Conservation (phyloP, 2,329 filamentous ascomycete species). For the Incumbomyces delicatus region DNA sequence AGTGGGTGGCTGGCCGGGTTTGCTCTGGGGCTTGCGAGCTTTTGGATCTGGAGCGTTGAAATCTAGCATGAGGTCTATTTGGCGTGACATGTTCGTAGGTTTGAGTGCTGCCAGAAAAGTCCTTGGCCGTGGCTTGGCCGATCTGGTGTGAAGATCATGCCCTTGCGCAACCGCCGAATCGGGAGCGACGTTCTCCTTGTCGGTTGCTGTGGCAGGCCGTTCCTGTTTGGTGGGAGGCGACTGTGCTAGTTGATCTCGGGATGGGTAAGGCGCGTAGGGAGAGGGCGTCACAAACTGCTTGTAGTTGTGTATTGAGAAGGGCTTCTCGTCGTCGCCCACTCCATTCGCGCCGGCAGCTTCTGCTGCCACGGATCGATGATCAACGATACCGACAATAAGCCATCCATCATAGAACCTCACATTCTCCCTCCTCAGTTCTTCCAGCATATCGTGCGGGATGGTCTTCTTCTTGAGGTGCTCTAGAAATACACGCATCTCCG, state of each 20-base stretch:
- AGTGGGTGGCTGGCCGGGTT: constrained; percentile 51
- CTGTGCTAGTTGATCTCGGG: constrained; percentile 34
- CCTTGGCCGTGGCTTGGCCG: constrained; percentile 39
- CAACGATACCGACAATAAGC: constrained; percentile 86
- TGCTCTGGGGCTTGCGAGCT: constrained; percentile 22
- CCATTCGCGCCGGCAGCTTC: constrained; percentile 49
- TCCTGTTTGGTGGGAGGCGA: constrained; percentile 17
- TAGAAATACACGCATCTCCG: constrained; percentile 74
- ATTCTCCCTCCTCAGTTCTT: constrained; percentile 60
- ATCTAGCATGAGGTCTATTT: constrained; percentile 67
- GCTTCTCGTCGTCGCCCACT: constrained; percentile 50
- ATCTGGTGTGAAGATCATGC: constrained; percentile 12
- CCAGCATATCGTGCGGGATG: constrained; percentile 79
- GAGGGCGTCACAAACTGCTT: constrained; percentile 86
- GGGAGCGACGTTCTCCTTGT: constrained; percentile 10
- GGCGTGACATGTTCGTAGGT: constrained; percentile 66
- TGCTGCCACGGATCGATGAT: constrained; percentile 61
- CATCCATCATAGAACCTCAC: constrained; percentile 88
- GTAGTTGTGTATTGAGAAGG: constrained; percentile 86
- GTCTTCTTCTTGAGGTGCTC: constrained; percentile 68
- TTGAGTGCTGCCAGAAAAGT: constrained; percentile 73
- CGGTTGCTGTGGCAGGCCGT: constrained; percentile 2
- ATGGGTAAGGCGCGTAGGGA: constrained; percentile 65
- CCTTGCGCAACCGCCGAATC: constrained; percentile 11
- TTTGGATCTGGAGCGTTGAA: constrained; percentile 57